Evolutionary conservation across 192 early-diverging fungal species (phyloP), one percentile per base, ranked within the genome.

Genomic region (Umbelopsis ramanniana): DNA sequence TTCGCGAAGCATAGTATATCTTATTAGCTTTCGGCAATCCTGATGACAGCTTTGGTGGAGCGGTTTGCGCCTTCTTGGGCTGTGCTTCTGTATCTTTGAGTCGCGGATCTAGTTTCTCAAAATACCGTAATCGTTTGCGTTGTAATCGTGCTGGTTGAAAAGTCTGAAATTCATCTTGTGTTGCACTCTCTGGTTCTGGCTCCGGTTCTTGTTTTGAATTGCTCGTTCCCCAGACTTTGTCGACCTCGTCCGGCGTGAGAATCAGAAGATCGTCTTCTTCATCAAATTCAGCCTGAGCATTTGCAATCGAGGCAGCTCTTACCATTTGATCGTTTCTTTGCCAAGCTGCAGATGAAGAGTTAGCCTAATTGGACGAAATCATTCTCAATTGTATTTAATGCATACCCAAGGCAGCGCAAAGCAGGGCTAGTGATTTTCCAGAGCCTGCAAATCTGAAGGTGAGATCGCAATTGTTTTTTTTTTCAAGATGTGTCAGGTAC

Each of bases 401-500:
- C 8, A 14, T 54, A 52, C 50, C 69, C 4, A 71, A 45, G 1
- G 70, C 5, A 21, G 35, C 70, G 38, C 70, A 71, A 17, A 71
- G 70, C 11, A 71, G 40, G 14, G 70, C 70, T 38, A 71, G 37
- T 6, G 70, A 71, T 46, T 71, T 71, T 33, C 70, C 70, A n/a
- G 70, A 71, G 17, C 70, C 70, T 71, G 21, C 7, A 19, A 60
- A 37, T 8, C 3, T 29, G 11, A 22, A 46, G 2, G 37, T 35
- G 7, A 22, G 14, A n/a, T 17, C 2, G 29, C 33, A 3, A 22
- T 22, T 22, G 6, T 4, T 12, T 24, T 12, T 24, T 67, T 45
- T 29, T 29, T 3, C 29, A 29, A 4, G 0, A 53, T 14, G 29
- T 26, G 19, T 9, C 24, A 26, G 19, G 6, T 17, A 29, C 33